Evolutionary conservation across 768 basidiomycete genomes (phyloP).

Genomic region (Phlebiopsis gigantea): DNA sequence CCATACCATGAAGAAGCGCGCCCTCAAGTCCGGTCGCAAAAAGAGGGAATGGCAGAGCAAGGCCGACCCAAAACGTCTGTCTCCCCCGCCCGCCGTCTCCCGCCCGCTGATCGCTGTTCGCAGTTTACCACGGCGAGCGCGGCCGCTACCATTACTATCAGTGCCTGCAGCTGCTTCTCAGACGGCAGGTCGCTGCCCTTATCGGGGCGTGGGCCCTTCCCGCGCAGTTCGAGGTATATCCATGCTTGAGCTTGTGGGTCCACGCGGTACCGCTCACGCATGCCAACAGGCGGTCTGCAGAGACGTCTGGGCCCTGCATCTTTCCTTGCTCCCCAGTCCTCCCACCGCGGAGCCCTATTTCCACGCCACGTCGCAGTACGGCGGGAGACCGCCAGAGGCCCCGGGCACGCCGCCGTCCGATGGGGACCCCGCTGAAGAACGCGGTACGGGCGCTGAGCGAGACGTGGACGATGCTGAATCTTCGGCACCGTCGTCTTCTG

Average conservation of each 20-base stretch:
- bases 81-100: neutral
- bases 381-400: neutral
- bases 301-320: conserved; percentile 76
- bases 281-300: conserved; percentile 58
- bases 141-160: conserved; percentile 80
- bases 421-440: neutral
- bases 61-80: conserved; percentile 56
- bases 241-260: neutral
- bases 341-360: conserved; percentile 57
- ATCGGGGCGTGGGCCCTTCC: conserved; percentile 66
- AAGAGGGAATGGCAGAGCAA: conserved; percentile 45
- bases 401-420: neutral
- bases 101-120: neutral
- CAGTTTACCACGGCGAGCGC: conserved; percentile 82
- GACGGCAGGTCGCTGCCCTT: conserved; percentile 68
- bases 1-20: conserved; percentile 61
- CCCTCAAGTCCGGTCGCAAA: conserved; percentile 52
- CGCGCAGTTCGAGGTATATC: conserved; percentile 68
- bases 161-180: conserved; percentile 74
- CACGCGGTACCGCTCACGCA: neutral
- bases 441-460: neutral
- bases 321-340: conserved; percentile 55
- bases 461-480: neutral
- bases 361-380: conserved; percentile 32
- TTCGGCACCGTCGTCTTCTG: conserved; percentile 13